Evolutionary conservation across 2,329 filamentous ascomycete genomes (phyloP).

Genomic region (Sporothrix humicola): DNA sequence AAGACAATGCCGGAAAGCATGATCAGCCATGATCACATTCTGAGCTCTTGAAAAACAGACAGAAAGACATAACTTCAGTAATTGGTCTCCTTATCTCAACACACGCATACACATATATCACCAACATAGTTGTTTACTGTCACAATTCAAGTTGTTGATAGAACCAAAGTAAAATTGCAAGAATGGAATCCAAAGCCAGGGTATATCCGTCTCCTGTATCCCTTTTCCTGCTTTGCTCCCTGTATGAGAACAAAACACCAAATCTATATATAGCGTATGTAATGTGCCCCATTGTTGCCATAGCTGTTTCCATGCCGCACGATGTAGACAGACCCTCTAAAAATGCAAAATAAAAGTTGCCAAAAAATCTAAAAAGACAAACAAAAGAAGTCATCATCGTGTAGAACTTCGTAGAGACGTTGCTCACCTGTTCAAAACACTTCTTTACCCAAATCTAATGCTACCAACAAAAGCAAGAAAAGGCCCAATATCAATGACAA

Average conservation of each 20-base stretch:
- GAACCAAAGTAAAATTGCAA: background rate
- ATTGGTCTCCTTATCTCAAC: too few species aligned
- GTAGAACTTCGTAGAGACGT: background rate
- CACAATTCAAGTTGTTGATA: background rate
- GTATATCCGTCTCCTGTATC: conserved; percentile 23
- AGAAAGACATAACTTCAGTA: too few species aligned
- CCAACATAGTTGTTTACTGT: too few species aligned
- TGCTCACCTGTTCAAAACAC: background rate
- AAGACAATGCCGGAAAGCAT: too few species aligned
- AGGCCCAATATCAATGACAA: background rate
- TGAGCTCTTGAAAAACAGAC: too few species aligned
- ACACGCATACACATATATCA: too few species aligned
- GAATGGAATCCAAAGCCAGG: background rate
- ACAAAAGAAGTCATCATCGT: conserved; percentile 7
- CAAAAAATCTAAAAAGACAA: background rate
- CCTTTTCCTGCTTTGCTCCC: background rate
- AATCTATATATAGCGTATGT: conserved; percentile 6
- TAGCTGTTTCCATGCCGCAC: conserved; percentile 19
- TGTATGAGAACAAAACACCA: background rate
- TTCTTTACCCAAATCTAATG: background rate
- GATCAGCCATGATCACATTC: too few species aligned
- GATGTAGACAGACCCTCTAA: conserved; percentile 21
- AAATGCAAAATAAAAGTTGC: conserved; percentile 1
- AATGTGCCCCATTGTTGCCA: background rate
- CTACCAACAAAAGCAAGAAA: background rate